Conservation (phyloP, 2,329 filamentous ascomycete genomes). For the Epichloe gansuensis region DNA sequence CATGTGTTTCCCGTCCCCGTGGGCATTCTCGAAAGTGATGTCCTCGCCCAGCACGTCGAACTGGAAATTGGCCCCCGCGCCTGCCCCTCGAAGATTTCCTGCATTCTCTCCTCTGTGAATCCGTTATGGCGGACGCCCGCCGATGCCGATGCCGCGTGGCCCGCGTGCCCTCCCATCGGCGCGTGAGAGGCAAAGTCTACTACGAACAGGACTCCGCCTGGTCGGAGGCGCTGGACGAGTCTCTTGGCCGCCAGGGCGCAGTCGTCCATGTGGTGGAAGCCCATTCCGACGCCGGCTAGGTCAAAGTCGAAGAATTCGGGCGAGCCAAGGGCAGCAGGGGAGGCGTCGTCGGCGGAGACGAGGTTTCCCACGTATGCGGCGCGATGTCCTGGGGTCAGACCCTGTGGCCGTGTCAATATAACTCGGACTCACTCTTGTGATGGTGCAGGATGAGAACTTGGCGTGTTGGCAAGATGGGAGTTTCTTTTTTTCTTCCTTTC, state of each 20-base stretch:
- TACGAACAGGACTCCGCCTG: conserved; percentile 55
- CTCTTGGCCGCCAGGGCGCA: conserved; percentile 45
- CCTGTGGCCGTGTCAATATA: conserved; percentile 19
- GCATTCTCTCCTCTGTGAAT: conserved; percentile 49
- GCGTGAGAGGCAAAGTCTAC: conserved; percentile 53
- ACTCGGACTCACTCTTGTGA: background rate
- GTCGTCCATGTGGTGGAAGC: conserved; percentile 57
- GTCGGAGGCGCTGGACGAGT: conserved; percentile 48
- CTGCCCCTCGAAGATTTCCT: conserved; percentile 49
- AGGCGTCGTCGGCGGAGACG: conserved; percentile 29
- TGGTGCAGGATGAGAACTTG: background rate
- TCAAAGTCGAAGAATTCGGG: conserved; percentile 59
- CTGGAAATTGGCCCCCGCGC: conserved; percentile 43
- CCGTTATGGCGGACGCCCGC: conserved; percentile 53
- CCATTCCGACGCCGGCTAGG: conserved; percentile 48
- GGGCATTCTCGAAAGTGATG: conserved; percentile 27
- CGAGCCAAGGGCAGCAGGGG: conserved; percentile 43
- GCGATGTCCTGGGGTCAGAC: conserved; percentile 40
- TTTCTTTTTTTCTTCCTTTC: too few species aligned
- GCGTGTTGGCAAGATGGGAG: background rate
- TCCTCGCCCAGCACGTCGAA: conserved; percentile 42
- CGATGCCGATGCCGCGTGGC: conserved; percentile 6
- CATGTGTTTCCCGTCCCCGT: conserved; percentile 21
- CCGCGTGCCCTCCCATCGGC: conserved; percentile 12
- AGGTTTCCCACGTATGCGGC: conserved; percentile 47